phyloP scores from a whole-genome alignment of 805 yeast genomes.

The Yarrowia hollandica region DNA sequence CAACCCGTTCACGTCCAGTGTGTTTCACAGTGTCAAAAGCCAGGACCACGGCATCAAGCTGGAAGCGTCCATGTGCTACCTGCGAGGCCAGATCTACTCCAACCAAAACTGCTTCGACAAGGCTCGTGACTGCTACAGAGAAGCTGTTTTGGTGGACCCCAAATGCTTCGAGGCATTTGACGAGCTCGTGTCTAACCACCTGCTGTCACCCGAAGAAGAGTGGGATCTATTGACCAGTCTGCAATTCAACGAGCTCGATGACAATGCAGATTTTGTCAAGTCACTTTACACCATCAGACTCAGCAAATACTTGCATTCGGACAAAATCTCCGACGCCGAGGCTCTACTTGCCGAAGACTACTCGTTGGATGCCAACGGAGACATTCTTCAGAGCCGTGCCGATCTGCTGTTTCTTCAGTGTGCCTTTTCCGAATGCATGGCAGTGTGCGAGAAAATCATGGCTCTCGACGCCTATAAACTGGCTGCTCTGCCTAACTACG shows the following conservation, averaged over 20 bases:
- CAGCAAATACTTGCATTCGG: constrained; percentile 64
- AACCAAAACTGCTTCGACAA: constrained; percentile 79
- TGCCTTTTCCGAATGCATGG: constrained; percentile 72
- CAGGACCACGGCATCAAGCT: constrained; percentile 76
- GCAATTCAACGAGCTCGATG: constrained; percentile 68
- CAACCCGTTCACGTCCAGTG: constrained; percentile 56
- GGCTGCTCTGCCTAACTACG: constrained; percentile 69
- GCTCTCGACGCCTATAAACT: constrained; percentile 66
- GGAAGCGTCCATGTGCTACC: constrained; percentile 81
- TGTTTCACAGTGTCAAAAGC: constrained; percentile 43
- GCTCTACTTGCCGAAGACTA: constrained; percentile 67
- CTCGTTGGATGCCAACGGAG: constrained; percentile 66
- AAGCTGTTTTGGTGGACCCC: constrained; percentile 82
- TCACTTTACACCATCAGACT: constrained; percentile 73
- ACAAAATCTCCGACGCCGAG: constrained; percentile 64
- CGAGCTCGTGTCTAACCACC: constrained; percentile 67
- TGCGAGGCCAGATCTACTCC: constrained; percentile 80
- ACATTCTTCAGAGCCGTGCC: constrained; percentile 65
- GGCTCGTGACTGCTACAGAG: constrained; percentile 84
- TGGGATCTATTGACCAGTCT: constrained; percentile 71
- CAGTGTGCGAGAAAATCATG: constrained; percentile 60
- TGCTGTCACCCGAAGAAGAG: constrained; percentile 81
- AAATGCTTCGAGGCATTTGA: constrained; percentile 92
- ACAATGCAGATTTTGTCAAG: constrained; percentile 77
- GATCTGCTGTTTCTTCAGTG: constrained; percentile 74